Evolutionary conservation across 805 yeast genomes (phyloP).

Genomic region (Candida adriatica): DNA sequence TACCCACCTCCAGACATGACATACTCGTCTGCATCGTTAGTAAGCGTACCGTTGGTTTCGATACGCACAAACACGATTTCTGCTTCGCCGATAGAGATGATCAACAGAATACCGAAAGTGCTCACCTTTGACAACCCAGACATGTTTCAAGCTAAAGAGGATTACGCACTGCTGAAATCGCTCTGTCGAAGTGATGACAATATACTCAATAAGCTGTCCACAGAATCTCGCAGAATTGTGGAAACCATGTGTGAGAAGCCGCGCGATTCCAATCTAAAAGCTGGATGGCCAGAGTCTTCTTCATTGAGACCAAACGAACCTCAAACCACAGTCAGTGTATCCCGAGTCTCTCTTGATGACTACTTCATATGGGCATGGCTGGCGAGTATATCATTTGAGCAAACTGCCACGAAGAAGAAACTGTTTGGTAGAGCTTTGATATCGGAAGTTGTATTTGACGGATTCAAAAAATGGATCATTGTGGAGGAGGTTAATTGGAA

Average conservation of each 20-base stretch:
- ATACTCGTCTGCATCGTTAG: conserved; percentile 31
- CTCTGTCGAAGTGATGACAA: conserved; percentile 53
- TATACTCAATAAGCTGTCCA: conserved; percentile 59
- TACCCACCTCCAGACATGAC: conserved; percentile 65
- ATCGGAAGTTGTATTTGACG: conserved; percentile 73
- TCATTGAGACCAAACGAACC: conserved; percentile 20
- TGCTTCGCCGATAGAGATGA: conserved; percentile 47
- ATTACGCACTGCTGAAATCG: conserved; percentile 66
- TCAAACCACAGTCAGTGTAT: conserved; percentile 30
- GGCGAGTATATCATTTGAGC: conserved; percentile 68
- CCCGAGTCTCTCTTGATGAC: conserved; percentile 71
- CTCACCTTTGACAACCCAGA: conserved; percentile 66
- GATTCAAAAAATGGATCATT: conserved; percentile 71
- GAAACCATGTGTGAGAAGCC: conserved; percentile 32
- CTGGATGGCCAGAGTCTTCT: conserved; percentile 32
- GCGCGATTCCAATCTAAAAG: conserved; percentile 27
- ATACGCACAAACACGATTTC: conserved; percentile 36
- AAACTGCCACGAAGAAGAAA: conserved; percentile 54
- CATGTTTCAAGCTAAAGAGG: conserved; percentile 67
- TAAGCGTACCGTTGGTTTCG: conserved; percentile 56
- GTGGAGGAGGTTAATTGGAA: conserved; percentile 57
- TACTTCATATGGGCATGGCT: conserved; percentile 92
- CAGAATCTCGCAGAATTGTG: conserved; percentile 59
- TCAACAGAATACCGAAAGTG: conserved; percentile 50
- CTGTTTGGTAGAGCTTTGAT: conserved; percentile 78